Evolutionary conservation across 1,284 basidiomycete genomes (phyloP).

Genomic region (Irpex rosettiformis): DNA sequence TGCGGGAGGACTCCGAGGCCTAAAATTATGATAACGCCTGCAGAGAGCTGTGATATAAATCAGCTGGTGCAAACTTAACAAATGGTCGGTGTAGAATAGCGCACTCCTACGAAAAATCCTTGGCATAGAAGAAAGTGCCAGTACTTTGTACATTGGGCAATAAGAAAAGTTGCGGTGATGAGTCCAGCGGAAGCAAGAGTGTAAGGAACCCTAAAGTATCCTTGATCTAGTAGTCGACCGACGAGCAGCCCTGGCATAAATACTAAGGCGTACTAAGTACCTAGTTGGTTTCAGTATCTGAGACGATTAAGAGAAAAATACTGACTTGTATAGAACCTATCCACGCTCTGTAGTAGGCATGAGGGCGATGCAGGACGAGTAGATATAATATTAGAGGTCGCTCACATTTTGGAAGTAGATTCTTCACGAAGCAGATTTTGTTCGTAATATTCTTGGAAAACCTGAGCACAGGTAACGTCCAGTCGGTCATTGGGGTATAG

Average conservation of each 20-base stretch:
- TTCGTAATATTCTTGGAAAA: constrained; percentile 13
- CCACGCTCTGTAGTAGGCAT: constrained; percentile 7
- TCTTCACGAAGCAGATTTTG: constrained; percentile 3
- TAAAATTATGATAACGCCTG: constrained; percentile 7
- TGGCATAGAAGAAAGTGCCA: constrained; percentile 61
- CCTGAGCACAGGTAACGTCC: too few relatives aligned
- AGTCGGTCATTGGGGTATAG: too few relatives aligned
- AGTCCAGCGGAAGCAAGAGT: constrained; percentile 41
- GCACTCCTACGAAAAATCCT: constrained; percentile 46
- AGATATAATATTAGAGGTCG: not conserved
- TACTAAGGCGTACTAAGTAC: constrained; percentile 8
- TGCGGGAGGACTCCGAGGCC: constrained; percentile 14
- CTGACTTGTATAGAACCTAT: constrained; percentile 31
- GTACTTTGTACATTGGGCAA: constrained; percentile 51
- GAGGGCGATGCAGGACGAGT: not conserved
- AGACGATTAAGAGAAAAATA: not conserved
- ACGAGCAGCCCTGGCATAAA: constrained; percentile 10
- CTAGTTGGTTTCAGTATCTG: not conserved
- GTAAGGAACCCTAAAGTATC: constrained; percentile 47
- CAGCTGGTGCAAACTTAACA: not conserved
- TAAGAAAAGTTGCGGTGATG: constrained; percentile 49
- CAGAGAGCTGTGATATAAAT: constrained; percentile 3
- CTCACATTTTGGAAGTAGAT: constrained; percentile 11
- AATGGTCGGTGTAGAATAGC: constrained; percentile 11
- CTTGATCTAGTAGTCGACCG: constrained; percentile 59